A percentile compares a stretch with the other conserved stretches of the same genome.
Evolutionary conservation across 2,329 filamentous ascomycete species (phyloP).

Genomic region (Fusarium pseudonygamai): DNA sequence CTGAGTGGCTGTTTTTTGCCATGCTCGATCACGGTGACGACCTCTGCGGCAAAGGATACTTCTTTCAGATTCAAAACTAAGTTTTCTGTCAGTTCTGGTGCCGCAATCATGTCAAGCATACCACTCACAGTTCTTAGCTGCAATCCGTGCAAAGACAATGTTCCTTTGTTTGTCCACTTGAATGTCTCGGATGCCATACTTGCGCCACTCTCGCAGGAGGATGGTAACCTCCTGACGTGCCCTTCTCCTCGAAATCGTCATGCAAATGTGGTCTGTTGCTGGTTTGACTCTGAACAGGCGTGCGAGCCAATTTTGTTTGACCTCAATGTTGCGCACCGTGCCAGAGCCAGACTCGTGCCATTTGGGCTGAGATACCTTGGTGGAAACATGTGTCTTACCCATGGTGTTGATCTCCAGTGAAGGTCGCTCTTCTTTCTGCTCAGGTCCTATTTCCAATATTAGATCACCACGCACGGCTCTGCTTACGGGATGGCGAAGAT

Average conservation of each 20-base stretch:
- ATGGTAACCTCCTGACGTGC: slow-evolving; percentile 80
- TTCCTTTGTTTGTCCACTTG: slow-evolving; percentile 81
- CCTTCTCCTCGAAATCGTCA: slow-evolving; percentile 72
- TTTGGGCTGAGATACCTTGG: slow-evolving; percentile 31
- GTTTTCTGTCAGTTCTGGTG: slow-evolving; percentile 31
- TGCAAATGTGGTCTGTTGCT: slow-evolving; percentile 77
- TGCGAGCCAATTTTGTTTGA: slow-evolving; percentile 86
- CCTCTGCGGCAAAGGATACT: slow-evolving; percentile 86
- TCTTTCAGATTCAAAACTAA: slow-evolving; percentile 83
- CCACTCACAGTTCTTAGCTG: slow-evolving; percentile 78
- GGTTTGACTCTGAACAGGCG: slow-evolving; percentile 92
- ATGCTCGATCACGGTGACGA: slow-evolving; percentile 90
- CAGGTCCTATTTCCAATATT: slow-evolving; percentile 11
- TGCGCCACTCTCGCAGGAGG: slow-evolving; percentile 81
- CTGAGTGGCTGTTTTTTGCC: slow-evolving; percentile 79
- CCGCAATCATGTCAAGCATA: neutral
- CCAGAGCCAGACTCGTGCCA: slow-evolving; percentile 51
- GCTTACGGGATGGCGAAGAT: neutral
- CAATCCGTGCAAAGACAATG: slow-evolving; percentile 81
- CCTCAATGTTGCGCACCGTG: slow-evolving; percentile 65
- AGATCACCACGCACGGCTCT: neutral
- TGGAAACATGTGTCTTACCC: slow-evolving; percentile 28
- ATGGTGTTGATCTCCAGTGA: slow-evolving; percentile 28
- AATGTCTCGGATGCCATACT: slow-evolving; percentile 83
- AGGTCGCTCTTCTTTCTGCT: slow-evolving; percentile 22